These are phyloP conservation scores for Sanchytrium tribonematis DNA, from an alignment of 371 early-diverging fungal species.

Conservation along the genomic window DNA sequence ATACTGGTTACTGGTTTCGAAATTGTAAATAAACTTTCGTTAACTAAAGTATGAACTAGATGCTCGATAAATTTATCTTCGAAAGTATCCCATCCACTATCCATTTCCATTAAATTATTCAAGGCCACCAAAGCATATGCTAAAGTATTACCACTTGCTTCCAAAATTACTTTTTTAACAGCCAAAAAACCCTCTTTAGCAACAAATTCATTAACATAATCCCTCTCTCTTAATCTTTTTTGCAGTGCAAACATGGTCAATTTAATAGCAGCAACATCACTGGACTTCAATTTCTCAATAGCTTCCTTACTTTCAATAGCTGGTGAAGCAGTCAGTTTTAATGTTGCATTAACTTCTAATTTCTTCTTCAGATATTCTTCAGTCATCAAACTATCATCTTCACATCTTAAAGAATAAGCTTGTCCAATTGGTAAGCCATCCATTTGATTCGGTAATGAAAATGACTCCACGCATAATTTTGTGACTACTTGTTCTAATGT, in stretches of 20 bases:
- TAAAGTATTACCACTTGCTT: constrained; percentile 29
- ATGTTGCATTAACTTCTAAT: constrained; percentile 10
- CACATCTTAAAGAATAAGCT: too few species aligned
- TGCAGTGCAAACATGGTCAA: constrained; percentile 31
- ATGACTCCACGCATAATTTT: too few species aligned
- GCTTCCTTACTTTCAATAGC: constrained; percentile 14
- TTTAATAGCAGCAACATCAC: constrained; percentile 27
- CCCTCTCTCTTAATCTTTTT: constrained; percentile 29
- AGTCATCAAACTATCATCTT: too few species aligned
- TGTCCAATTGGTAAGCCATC: too few species aligned
- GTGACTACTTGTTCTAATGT: too few species aligned
- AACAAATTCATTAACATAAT: constrained; percentile 39
- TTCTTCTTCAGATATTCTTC: constrained; percentile 11
- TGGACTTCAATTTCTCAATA: constrained; percentile 12
- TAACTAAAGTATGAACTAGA: constrained; percentile 27
- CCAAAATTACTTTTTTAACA: constrained; percentile 27
- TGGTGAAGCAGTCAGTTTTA: constrained; percentile 16
- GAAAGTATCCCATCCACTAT: constrained; percentile 28
- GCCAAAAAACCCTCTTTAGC: constrained; percentile 27
- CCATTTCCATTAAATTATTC: constrained; percentile 33
- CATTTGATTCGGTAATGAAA: too few species aligned
- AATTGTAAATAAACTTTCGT: constrained; percentile 33
- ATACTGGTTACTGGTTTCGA: constrained; percentile 39
- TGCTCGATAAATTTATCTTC: constrained; percentile 22
- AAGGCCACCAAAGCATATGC: constrained; percentile 39